Evolutionary conservation across 495 filamentous ascomycete genomes (phyloP).

Genomic region (Penicillium pancosmium): DNA sequence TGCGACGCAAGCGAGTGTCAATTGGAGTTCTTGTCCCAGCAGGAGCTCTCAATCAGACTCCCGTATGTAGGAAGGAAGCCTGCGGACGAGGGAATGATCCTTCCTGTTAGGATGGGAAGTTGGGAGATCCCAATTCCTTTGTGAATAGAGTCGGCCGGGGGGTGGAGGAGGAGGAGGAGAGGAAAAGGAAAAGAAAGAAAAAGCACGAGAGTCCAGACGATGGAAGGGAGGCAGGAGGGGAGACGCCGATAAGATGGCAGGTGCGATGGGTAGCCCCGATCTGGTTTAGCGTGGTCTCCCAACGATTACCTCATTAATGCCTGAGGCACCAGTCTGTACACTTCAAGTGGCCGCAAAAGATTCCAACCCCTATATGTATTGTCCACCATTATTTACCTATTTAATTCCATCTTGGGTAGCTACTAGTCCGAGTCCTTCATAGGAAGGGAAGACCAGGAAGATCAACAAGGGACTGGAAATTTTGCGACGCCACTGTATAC

Average conservation of each 20-base stretch:
- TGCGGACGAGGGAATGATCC: neutral
- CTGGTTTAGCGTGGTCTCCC: constrained; percentile 13
- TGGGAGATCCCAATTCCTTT: constrained; percentile 2
- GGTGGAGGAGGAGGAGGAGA: neutral
- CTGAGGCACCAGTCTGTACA: neutral
- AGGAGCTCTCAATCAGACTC: neutral
- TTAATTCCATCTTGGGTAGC: too few relatives aligned
- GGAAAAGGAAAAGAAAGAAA: neutral
- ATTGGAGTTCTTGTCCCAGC: neutral
- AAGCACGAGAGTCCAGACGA: neutral
- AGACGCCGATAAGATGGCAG: constrained; percentile 23
- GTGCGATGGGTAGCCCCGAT: constrained; percentile 16
- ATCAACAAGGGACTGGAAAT: too few relatives aligned
- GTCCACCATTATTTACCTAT: neutral
- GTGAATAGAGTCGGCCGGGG: neutral
- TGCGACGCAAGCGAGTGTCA: neutral
- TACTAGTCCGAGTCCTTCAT: too few relatives aligned
- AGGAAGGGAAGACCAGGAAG: too few relatives aligned
- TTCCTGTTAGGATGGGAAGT: neutral
- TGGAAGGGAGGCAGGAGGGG: constrained; percentile 19
- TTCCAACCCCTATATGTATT: neutral
- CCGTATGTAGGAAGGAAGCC: neutral
- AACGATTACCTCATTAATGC: constrained; percentile 1
- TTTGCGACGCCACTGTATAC: too few relatives aligned
- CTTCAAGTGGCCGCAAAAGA: too few relatives aligned